Conservation (phyloP, 768 basidiomycete genomes). For the Lactarius quietus region DNA sequence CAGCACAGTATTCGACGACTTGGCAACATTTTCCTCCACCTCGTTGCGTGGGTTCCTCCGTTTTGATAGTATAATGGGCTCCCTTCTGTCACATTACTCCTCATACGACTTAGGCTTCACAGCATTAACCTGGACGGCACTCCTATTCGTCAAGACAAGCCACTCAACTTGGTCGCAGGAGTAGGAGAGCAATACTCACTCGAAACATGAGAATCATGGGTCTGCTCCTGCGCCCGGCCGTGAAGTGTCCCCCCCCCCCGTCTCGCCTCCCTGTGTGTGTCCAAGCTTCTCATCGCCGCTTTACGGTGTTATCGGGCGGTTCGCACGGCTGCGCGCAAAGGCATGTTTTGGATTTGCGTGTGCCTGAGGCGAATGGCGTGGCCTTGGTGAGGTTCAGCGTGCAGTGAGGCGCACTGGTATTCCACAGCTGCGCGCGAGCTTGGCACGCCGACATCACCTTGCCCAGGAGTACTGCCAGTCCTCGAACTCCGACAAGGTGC, state of each 20-base stretch:
- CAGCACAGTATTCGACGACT: slow-evolving; percentile 67
- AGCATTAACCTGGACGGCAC: slow-evolving; percentile 86
- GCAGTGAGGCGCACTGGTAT: slow-evolving; percentile 85
- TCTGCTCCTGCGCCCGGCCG: slow-evolving; percentile 68
- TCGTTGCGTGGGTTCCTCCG: slow-evolving; percentile 91
- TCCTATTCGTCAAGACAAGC: slow-evolving; percentile 93
- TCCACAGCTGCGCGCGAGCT: slow-evolving; percentile 85
- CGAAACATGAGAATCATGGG: slow-evolving; percentile 77
- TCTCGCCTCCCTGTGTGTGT: slow-evolving; percentile 64
- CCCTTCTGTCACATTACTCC: neutral
- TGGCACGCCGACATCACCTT: slow-evolving; percentile 86
- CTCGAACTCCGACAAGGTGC: slow-evolving; percentile 63
- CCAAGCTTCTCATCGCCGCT: slow-evolving; percentile 61
- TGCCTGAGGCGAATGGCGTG: slow-evolving; percentile 78
- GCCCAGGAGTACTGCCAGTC: slow-evolving; percentile 82
- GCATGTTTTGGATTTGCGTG: slow-evolving; percentile 51
- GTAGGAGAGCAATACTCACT: slow-evolving; percentile 72
- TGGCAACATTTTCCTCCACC: slow-evolving; percentile 79
- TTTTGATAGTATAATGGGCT: slow-evolving; percentile 63
- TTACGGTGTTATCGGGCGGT: slow-evolving; percentile 81
- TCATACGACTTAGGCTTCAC: slow-evolving; percentile 62
- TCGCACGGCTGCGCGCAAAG: slow-evolving; percentile 35
- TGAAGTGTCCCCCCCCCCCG: slow-evolving; percentile 58
- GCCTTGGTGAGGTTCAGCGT: slow-evolving; percentile 73
- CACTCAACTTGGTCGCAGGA: too few relatives aligned